A percentile compares a stretch with the other conserved stretches of the same genome.
Evolutionary conservation across 192 early-diverging fungal genomes (phyloP).

Genomic region (Coemansia sp.): DNA sequence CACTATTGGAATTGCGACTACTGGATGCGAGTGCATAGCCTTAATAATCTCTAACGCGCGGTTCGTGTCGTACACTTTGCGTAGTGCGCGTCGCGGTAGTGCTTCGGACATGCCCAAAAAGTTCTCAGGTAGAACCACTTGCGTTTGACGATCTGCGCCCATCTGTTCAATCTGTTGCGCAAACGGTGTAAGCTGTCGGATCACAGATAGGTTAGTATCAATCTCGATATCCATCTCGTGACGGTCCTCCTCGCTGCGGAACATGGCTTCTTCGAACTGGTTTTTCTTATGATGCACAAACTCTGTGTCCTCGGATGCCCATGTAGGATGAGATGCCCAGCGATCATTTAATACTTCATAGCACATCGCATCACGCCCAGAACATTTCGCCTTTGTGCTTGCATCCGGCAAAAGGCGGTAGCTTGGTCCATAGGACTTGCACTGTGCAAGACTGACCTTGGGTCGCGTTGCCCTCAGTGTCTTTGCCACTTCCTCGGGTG

Average conservation of each 20-base stretch:
- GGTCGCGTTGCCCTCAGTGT: conserved; percentile 42
- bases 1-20: conserved; percentile 89
- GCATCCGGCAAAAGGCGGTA: conserved; percentile 54
- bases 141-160: conserved; percentile 70
- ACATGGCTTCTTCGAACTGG: conserved; percentile 88
- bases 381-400: conserved; percentile 62
- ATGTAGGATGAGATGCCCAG: conserved; percentile 92
- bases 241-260: conserved; percentile 94
- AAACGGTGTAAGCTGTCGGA: conserved; percentile 88
- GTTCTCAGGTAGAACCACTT: conserved; percentile 71
- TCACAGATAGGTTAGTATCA: conserved; percentile 87
- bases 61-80: conserved; percentile 90
- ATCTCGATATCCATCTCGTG: conserved; percentile 98
- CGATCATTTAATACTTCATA: conserved; percentile 96
- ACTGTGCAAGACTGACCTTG: conserved; percentile 28
- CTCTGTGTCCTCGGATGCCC: conserved; percentile 85
- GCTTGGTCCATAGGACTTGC: conserved; percentile 51
- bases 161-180: conserved; percentile 80
- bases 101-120: conserved; percentile 83
- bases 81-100: conserved; percentile 89
- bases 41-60: conserved; percentile 89
- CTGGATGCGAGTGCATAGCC: conserved; percentile 87
- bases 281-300: conserved; percentile 92
- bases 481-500: conserved; percentile 49
- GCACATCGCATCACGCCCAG: conserved; percentile 89